These are phyloP conservation scores for Lodderomyces orthopsilosis DNA, from an alignment of 1,139 yeast genomes.

Conservation along the genomic window DNA sequence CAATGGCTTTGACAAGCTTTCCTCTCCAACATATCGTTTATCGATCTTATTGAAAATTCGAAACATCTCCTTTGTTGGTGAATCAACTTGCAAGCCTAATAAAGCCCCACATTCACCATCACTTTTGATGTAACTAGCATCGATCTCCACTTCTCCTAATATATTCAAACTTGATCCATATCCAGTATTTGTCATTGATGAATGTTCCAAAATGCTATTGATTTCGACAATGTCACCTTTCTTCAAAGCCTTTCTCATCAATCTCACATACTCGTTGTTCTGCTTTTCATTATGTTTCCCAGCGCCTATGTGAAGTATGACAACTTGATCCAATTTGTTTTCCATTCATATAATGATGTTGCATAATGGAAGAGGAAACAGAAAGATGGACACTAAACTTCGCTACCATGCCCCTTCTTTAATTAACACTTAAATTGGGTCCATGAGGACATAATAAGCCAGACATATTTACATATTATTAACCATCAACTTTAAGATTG, in stretches of 20 bases:
- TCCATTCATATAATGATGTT: not conserved
- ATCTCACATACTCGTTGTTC: slow-evolving; percentile 19
- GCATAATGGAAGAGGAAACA: not conserved
- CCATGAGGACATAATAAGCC: no score
- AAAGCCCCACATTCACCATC: slow-evolving; percentile 18
- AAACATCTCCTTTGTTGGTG: slow-evolving; percentile 24
- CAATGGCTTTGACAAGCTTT: slow-evolving; percentile 28
- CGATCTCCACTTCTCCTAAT: slow-evolving; percentile 52
- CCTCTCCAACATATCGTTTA: slow-evolving; percentile 12
- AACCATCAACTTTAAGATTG: no score
- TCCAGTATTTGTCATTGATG: slow-evolving; percentile 54
- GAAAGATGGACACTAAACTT: no score
- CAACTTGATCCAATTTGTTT: not conserved
- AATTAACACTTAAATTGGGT: no score
- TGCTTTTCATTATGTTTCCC: slow-evolving; percentile 29
- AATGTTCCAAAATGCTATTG: slow-evolving; percentile 39
- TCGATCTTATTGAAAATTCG: slow-evolving; percentile 19
- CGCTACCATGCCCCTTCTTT: no score
- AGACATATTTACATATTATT: no score
- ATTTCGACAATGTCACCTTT: slow-evolving; percentile 14
- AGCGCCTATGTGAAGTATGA: slow-evolving; percentile 40
- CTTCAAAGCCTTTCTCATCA: slow-evolving; percentile 23
- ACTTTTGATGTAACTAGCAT: slow-evolving; percentile 35
- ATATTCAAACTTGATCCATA: slow-evolving; percentile 51
- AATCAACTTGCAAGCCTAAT: slow-evolving; percentile 20